These are phyloP conservation scores for Larix kaempferi DNA, from an alignment of 75 land plant genomes.

Conservation along the genomic window DNA sequence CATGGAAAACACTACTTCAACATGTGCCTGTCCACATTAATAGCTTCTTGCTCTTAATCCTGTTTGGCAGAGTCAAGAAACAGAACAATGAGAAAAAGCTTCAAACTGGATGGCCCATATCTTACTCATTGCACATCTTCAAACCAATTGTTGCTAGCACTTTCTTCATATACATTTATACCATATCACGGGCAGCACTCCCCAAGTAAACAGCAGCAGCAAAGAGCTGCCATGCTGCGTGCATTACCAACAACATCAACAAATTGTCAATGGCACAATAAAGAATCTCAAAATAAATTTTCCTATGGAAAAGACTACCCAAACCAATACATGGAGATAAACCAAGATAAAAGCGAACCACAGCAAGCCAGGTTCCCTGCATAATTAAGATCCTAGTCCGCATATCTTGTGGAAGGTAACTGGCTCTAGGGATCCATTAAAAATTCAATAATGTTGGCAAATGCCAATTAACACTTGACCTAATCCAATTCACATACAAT, in stretches of 20 bases:
- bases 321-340: not conserved
- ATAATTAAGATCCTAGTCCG: not conserved
- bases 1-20: not conserved
- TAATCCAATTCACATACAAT: not conserved
- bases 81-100: not conserved
- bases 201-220: constrained; percentile 26
- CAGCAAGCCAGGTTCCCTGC: not conserved
- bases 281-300: not conserved
- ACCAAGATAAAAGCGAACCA: not conserved
- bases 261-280: not conserved
- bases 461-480: not conserved
- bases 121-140: not conserved
- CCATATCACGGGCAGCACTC: constrained; percentile 15
- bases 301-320: no score
- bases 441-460: not conserved
- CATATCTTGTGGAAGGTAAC: not conserved
- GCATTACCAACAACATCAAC: not conserved
- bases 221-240: constrained; percentile 26
- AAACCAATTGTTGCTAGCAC: not conserved
- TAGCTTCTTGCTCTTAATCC: not conserved
- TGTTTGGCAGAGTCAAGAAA: not conserved
- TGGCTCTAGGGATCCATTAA: not conserved
- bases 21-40: not conserved
- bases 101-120: not conserved
- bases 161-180: not conserved